Evolutionary conservation across 169 alveolate species (phyloP), one percentile per base, ranked within the genome.

Genomic region (Plasmodium berghei): DNA sequence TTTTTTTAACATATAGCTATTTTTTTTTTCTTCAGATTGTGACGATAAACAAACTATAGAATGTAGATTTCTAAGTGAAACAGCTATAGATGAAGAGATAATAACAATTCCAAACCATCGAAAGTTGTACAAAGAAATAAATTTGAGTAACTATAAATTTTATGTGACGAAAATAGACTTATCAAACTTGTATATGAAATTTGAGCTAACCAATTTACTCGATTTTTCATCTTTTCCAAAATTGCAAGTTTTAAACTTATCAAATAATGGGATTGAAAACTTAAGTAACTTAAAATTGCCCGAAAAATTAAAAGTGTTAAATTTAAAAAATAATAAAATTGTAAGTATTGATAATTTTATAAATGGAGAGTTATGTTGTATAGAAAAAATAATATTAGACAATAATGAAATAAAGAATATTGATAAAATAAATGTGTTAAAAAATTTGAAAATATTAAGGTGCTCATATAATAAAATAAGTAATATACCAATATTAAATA

Each of bases 251-350:
- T 56, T 80, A 55, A 58, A 80, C 22, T 24, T 80, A 28, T 40
- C 72, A 9, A 80, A 67, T 72, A 80, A 80, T 71, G 90, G 85
- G 14, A 64, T 80, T 22, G 90, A 54, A 14, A n/a, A 59, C 56
- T 22, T 67, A 18, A 62, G 42, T 2, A 48, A 80, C 18, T 61
- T 80, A 28, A 80, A 66, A 67, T 34, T 80, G 2, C 90, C 90
- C 4, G 56, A 46, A 16, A 16, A 42, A 9, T 67, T 80, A 67
- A 69, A 28, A 55, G 67, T 34, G 18, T 71, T 80, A 20, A 67
- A 80, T 59, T n/a, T 80, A 16, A 52, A 48, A 67, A 80, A 80
- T 59, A 80, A 80, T 62, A 66, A 67, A 42, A 18, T 80, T 22
- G n/a, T 22, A 10, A 1, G 8, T n/a, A 18, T 80, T 45, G 42